These are phyloP conservation scores for Boletellus sp. DNA, from an alignment of 768 basidiomycete genomes.

Conservation along the genomic window DNA sequence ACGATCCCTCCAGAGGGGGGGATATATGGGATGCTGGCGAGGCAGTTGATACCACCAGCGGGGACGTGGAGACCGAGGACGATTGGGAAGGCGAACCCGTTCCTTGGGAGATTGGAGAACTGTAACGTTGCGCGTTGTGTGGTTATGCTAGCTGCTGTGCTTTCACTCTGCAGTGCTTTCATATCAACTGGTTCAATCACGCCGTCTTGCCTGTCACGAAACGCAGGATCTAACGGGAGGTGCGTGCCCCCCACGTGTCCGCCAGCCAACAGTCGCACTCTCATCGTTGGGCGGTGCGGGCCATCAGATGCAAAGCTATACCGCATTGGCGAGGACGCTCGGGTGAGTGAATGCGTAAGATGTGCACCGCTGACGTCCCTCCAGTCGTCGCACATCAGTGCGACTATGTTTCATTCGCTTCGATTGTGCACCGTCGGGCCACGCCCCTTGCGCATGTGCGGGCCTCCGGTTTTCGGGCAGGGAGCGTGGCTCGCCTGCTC, in stretches of 20 bases:
- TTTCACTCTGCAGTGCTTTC: conserved; percentile 33
- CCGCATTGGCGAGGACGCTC: conserved; percentile 9
- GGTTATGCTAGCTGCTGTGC: conserved; percentile 21
- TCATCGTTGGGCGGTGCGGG: not conserved
- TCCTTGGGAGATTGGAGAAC: conserved; percentile 76
- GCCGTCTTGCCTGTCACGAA: conserved; percentile 22
- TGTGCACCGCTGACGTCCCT: conserved; percentile 7
- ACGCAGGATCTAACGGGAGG: conserved; percentile 19
- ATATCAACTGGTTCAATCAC: conserved; percentile 30
- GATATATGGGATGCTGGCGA: conserved; percentile 79
- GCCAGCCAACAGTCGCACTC: not conserved
- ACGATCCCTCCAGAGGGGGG: conserved; percentile 62
- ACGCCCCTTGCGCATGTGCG: conserved; percentile 29
- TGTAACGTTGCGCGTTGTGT: conserved; percentile 42
- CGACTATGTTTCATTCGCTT: conserved; percentile 9
- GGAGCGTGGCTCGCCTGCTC: conserved; percentile 27
- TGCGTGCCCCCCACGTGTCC: conserved; percentile 28
- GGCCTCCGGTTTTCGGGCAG: conserved; percentile 19
- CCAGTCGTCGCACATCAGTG: conserved; percentile 5
- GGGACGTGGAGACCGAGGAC: conserved; percentile 51
- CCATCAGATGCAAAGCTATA: conserved; percentile 9
- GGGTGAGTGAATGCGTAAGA: conserved; percentile 16
- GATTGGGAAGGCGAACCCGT: conserved; percentile 80
- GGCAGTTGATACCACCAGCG: conserved; percentile 37
- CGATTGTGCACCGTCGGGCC: conserved; percentile 16